Percentiles rank a stretch among this genome's conserved stretches.
Conservation (phyloP, 768 basidiomycete genomes). For the Astraeus odoratus region DNA sequence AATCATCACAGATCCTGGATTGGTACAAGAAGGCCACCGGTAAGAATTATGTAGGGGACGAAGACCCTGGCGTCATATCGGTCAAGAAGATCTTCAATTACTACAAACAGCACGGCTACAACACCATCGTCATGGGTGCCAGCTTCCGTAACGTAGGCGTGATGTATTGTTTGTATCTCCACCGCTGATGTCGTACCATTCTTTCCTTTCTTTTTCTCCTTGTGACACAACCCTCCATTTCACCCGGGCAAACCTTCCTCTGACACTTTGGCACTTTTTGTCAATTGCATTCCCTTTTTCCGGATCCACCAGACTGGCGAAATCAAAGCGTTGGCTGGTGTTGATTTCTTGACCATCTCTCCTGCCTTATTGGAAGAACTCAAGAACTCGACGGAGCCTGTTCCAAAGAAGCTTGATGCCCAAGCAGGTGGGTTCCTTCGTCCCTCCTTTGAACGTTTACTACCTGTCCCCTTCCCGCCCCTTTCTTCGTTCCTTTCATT, state of each 20-base stretch:
- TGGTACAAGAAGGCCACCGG: conserved; percentile 96
- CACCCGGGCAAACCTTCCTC: neutral
- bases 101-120: conserved; percentile 98
- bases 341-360: conserved; percentile 96
- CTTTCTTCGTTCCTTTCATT: neutral
- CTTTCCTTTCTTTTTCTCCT: conserved; percentile 1
- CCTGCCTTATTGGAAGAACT: conserved; percentile 90
- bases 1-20: conserved; percentile 75
- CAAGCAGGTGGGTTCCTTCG: conserved; percentile 40
- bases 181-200: conserved; percentile 3
- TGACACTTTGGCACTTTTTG: neutral
- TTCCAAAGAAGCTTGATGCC: conserved; percentile 82
- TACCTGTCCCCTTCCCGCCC: neutral
- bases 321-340: conserved; percentile 91
- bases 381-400: conserved; percentile 65
- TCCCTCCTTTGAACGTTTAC: neutral
- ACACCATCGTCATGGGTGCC: conserved; percentile 99
- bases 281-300: neutral
- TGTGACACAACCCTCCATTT: neutral
- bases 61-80: conserved; percentile 92
- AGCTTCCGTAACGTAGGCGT: conserved; percentile 92
- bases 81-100: conserved; percentile 98
- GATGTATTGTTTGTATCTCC: neutral
- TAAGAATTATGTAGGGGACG: conserved; percentile 81
- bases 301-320: conserved; percentile 58